A percentile compares a stretch with the other conserved stretches of the same genome.
Evolutionary conservation across 2,329 filamentous ascomycete species (phyloP).

Genomic region (Microascus cirrosus): DNA sequence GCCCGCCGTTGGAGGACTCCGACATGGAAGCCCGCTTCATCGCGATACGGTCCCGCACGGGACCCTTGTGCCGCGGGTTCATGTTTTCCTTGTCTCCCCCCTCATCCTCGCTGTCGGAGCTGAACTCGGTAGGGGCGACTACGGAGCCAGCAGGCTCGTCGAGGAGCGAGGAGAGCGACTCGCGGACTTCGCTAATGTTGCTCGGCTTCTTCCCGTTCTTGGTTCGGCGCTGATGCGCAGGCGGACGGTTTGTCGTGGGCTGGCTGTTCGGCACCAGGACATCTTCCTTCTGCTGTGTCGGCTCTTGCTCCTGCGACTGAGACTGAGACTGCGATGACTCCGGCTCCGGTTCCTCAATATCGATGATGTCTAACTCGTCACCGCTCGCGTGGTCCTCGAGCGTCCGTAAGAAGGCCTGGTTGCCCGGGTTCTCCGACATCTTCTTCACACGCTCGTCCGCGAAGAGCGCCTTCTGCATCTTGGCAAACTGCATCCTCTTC

Average conservation of each 20-base stretch:
- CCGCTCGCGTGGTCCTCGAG: constrained; percentile 74
- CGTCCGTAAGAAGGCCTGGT: constrained; percentile 78
- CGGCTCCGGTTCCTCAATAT: constrained; percentile 24
- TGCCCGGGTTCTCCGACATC: constrained; percentile 80
- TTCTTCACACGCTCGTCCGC: constrained; percentile 84
- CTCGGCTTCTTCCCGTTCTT: constrained; percentile 55
- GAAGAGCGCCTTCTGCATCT: constrained; percentile 82
- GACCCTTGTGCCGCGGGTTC: constrained; percentile 19
- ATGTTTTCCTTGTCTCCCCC: constrained; percentile 38
- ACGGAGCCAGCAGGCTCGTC: constrained; percentile 50
- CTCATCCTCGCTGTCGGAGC: constrained; percentile 13
- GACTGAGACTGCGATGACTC: constrained; percentile 18
- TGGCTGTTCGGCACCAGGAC: constrained; percentile 40
- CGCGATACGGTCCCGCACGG: constrained; percentile 62
- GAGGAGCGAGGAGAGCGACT: constrained; percentile 73
- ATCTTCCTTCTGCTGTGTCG: constrained; percentile 10
- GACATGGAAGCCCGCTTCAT: constrained; percentile 48
- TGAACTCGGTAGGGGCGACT: constrained; percentile 31
- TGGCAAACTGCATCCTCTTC: constrained; percentile 80
- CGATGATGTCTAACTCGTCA: constrained; percentile 67
- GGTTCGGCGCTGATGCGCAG: constrained; percentile 52
- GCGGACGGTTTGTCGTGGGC: constrained; percentile 36
- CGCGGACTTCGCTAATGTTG: constrained; percentile 68
- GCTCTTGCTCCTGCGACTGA: constrained; percentile 15
- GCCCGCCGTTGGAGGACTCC: constrained; percentile 13